Conservation (phyloP, 2,329 filamentous ascomycete species). For the Aspergillus glaucus region DNA sequence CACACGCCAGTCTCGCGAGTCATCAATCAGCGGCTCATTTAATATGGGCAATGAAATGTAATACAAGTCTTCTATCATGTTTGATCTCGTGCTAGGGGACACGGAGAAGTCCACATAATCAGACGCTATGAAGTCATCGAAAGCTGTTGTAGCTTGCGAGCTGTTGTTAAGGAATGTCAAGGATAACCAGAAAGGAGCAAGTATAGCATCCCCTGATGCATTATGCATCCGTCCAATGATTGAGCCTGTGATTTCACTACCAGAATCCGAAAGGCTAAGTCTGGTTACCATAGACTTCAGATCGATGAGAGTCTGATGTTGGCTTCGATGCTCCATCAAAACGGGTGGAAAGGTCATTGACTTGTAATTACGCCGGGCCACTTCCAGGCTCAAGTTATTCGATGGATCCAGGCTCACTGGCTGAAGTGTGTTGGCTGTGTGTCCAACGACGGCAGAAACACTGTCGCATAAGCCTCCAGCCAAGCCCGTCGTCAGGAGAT, state of each 20-base stretch:
- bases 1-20: constrained; percentile 59
- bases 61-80: constrained; percentile 41
- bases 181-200: constrained; percentile 75
- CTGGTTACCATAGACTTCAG: constrained; percentile 57
- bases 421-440: constrained; percentile 23
- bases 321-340: constrained; percentile 58
- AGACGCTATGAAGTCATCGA: constrained; percentile 63
- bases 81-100: constrained; percentile 19
- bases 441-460: constrained; percentile 47
- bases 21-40: constrained; percentile 32
- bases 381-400: constrained; percentile 20
- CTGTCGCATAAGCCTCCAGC: constrained; percentile 65
- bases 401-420: constrained; percentile 16
- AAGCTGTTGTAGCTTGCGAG: constrained; percentile 45
- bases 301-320: constrained; percentile 57
- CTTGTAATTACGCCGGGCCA: constrained; percentile 15
- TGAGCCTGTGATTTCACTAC: constrained; percentile 51
- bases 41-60: constrained; percentile 36
- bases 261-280: constrained; percentile 41
- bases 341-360: constrained; percentile 52
- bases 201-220: constrained; percentile 51
- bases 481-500: constrained; percentile 23
- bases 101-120: constrained; percentile 28
- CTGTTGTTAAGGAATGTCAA: constrained; percentile 62
- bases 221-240: constrained; percentile 60